Evolutionary conservation across 2,329 filamentous ascomycete species (phyloP).

Genomic region (Fusarium sp.): DNA sequence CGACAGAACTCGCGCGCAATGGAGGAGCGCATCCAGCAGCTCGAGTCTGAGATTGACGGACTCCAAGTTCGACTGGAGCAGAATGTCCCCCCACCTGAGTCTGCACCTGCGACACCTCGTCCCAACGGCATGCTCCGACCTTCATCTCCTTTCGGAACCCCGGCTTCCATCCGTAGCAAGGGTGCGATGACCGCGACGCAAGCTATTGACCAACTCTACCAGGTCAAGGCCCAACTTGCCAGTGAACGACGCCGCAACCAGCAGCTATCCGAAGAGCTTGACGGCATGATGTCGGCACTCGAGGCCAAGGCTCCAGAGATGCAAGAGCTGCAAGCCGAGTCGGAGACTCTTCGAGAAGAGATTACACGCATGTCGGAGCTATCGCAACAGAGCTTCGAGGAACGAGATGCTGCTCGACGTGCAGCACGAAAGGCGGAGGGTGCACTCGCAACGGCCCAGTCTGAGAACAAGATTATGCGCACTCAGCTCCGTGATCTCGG

Average conservation of each 20-base stretch:
- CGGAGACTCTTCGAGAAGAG: constrained; percentile 82
- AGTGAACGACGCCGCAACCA: constrained; percentile 80
- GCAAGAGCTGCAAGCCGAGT: constrained; percentile 84
- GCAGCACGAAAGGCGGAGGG: constrained; percentile 82
- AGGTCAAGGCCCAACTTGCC: constrained; percentile 78
- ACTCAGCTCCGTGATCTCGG: constrained; percentile 91
- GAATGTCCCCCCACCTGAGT: constrained; percentile 54
- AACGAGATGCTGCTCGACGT: constrained; percentile 82
- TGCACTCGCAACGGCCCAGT: constrained; percentile 71
- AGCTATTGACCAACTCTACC: constrained; percentile 73
- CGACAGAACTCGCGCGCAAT: constrained; percentile 59
- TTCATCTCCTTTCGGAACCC: constrained; percentile 72
- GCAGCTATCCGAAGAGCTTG: constrained; percentile 80
- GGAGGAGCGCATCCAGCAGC: constrained; percentile 61
- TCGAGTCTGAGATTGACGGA: constrained; percentile 66
- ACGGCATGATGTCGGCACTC: constrained; percentile 86
- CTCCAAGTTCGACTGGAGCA: constrained; percentile 63
- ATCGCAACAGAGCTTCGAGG: constrained; percentile 83
- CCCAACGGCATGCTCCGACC: constrained; percentile 67
- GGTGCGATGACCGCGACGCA: constrained; percentile 69
- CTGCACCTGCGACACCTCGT: constrained; percentile 70
- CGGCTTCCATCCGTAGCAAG: constrained; percentile 68
- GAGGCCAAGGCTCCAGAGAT: constrained; percentile 90
- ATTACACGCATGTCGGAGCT: constrained; percentile 87
- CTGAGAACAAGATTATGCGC: constrained; percentile 82